phyloP scores from a whole-genome alignment of 192 early-diverging fungal species.

The Jimgerdemannia flammicorona region DNA sequence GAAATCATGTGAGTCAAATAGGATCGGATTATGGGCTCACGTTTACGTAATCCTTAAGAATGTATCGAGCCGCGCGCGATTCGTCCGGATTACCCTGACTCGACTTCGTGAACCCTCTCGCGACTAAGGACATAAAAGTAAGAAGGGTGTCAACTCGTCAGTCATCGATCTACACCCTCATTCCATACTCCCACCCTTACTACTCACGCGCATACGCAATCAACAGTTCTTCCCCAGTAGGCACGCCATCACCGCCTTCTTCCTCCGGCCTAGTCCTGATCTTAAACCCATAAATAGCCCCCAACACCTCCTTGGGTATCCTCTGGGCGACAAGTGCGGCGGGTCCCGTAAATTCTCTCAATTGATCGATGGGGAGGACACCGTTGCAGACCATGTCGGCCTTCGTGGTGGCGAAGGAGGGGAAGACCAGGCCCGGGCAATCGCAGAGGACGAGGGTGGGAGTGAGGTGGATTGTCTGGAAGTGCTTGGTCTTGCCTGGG shows the following conservation, averaged over 20 bases:
- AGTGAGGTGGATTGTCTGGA: slow-evolving; percentile 96
- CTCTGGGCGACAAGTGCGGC: slow-evolving; percentile 72
- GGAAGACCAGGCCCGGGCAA: slow-evolving; percentile 99
- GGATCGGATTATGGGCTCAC: slow-evolving; percentile 27
- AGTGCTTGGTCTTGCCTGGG: slow-evolving; percentile 99
- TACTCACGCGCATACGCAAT: slow-evolving; percentile 76
- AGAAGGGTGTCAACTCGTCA: no score
- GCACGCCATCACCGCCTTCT: slow-evolving; percentile 70
- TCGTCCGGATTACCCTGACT: slow-evolving; percentile 98
- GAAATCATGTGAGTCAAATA: neutral
- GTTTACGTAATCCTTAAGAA: slow-evolving; percentile 97
- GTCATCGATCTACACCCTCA: neutral
- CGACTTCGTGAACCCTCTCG: slow-evolving; percentile 86
- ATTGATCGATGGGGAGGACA: slow-evolving; percentile 97
- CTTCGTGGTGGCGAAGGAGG: slow-evolving; percentile 96
- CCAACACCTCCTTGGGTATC: slow-evolving; percentile 84
- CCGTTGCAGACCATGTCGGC: slow-evolving; percentile 99
- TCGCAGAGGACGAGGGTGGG: slow-evolving; percentile 88
- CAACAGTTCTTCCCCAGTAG: slow-evolving; percentile 89
- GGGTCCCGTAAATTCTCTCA: slow-evolving; percentile 92
- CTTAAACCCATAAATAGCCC: slow-evolving; percentile 90
- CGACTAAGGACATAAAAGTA: slow-evolving; percentile 44
- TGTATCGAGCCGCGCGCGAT: slow-evolving; percentile 90
- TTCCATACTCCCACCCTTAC: neutral
- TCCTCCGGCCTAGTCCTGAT: slow-evolving; percentile 74